These are phyloP conservation scores for Arthrobotrys sinensis DNA, from an alignment of 2,329 filamentous ascomycete species.

Conservation along the genomic window DNA sequence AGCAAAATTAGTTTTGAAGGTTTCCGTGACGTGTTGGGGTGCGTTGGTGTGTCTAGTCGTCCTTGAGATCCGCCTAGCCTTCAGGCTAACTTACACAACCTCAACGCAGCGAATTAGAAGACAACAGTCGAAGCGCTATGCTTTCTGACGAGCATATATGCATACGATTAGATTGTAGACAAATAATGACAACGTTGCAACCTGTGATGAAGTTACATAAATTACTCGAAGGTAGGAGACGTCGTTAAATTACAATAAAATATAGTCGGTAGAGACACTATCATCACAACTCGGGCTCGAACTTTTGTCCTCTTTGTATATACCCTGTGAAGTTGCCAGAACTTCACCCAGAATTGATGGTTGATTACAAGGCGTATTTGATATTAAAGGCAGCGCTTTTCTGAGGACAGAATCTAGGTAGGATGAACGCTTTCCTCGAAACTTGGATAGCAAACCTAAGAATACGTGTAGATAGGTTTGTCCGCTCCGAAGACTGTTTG, in stretches of 20 bases:
- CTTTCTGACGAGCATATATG: no score
- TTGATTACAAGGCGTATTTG: constrained; percentile 2
- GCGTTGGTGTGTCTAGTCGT: no score
- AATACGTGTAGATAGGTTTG: neutral
- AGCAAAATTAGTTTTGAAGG: no score
- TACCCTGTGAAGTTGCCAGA: neutral
- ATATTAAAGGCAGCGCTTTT: constrained; percentile 14
- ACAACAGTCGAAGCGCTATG: no score
- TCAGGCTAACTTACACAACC: no score
- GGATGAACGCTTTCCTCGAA: neutral
- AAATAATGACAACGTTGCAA: no score
- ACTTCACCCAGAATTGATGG: neutral
- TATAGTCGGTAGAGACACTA: neutral
- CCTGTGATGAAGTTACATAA: no score
- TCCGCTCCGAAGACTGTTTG: neutral
- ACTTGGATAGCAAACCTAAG: constrained; percentile 12
- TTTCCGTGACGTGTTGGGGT: no score
- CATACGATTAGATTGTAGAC: no score
- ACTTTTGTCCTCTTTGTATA: neutral
- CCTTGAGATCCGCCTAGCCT: no score
- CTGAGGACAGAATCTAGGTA: constrained; percentile 10
- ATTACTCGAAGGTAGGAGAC: no score
- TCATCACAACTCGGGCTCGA: neutral
- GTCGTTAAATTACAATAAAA: neutral
- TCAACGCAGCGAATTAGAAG: no score